Evolutionary conservation across 2,329 filamentous ascomycete genomes (phyloP).

Genomic region (Monosporascus sp.): DNA sequence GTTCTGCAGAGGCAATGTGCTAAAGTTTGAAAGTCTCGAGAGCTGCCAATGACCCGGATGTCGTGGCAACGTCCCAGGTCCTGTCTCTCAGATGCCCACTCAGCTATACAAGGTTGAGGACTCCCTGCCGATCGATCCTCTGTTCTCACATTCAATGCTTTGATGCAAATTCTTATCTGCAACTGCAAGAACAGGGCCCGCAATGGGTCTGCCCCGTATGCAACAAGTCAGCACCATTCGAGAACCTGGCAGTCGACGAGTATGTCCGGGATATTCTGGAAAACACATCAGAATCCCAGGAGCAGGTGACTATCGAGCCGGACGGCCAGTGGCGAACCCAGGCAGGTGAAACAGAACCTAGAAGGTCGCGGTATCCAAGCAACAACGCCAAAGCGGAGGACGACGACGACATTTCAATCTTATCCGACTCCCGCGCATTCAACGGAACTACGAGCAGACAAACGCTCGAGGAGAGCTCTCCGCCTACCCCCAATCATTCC

Average conservation of each 20-base stretch:
- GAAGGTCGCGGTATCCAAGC: constrained; percentile 17
- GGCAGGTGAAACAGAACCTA: constrained; percentile 25
- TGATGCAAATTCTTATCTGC: constrained; percentile 85
- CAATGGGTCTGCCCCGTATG: constrained; percentile 97
- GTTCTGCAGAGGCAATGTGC: constrained; percentile 1
- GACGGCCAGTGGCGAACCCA: constrained; percentile 67
- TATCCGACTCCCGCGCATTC: constrained; percentile 36
- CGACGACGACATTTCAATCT: constrained; percentile 46
- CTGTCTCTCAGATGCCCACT: constrained; percentile 91
- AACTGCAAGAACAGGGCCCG: constrained; percentile 91
- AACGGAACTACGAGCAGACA: constrained; percentile 31
- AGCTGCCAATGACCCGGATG: constrained; percentile 80
- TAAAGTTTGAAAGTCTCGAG: constrained; percentile 57
- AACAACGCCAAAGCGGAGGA: constrained; percentile 29
- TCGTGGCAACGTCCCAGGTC: constrained; percentile 80
- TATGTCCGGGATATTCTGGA: constrained; percentile 80
- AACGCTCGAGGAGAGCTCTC: constrained; percentile 13
- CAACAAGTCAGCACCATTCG: constrained; percentile 75
- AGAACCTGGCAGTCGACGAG: constrained; percentile 81
- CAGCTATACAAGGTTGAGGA: constrained; percentile 73
- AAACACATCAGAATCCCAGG: constrained; percentile 62
- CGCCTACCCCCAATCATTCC: constrained; percentile 16
- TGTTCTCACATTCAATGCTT: constrained; percentile 95
- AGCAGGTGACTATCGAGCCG: constrained; percentile 87
- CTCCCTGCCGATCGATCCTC: constrained; percentile 71